Conservation (phyloP, 1,139 yeast species). For the Zygosaccharomyces sapae region DNA sequence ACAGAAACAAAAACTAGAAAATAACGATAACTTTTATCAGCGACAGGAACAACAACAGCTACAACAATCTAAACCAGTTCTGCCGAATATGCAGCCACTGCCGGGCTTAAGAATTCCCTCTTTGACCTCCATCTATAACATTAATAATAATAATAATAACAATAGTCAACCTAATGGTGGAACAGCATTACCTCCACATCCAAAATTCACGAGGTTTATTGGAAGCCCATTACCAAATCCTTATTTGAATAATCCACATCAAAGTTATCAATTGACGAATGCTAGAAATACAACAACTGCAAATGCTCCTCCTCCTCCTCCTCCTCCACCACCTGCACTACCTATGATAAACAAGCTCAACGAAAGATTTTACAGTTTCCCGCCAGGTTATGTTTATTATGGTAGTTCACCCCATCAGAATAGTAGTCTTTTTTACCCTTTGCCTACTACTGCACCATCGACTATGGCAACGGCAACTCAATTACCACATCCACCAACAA, state of each 20-base stretch:
- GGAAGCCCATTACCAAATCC: neutral
- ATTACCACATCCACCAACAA: neutral
- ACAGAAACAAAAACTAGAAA: slow-evolving; percentile 10
- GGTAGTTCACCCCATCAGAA: neutral
- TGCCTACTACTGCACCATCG: neutral
- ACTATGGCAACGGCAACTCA: neutral
- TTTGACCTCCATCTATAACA: slow-evolving; percentile 3
- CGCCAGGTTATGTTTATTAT: neutral
- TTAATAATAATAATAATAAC: neutral
- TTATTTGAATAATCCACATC: neutral
- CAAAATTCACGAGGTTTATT: neutral
- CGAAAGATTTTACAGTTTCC: neutral
- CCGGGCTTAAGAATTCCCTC: slow-evolving; percentile 6
- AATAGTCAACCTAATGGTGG: neutral
- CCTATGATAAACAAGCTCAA: neutral
- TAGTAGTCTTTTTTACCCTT: neutral
- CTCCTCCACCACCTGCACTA: neutral
- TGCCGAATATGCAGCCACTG: slow-evolving; percentile 4
- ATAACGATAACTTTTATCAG: too few species aligned
- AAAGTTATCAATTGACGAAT: neutral
- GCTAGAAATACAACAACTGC: neutral
- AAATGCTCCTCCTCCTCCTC: neutral
- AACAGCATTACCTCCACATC: neutral
- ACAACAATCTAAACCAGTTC: slow-evolving; percentile 1
- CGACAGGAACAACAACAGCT: slow-evolving; percentile 7